Percentiles rank a stretch among this genome's conserved stretches.
These are phyloP conservation scores for Naumovozyma castellii DNA, from an alignment of 805 yeast genomes.

Conservation along the genomic window DNA sequence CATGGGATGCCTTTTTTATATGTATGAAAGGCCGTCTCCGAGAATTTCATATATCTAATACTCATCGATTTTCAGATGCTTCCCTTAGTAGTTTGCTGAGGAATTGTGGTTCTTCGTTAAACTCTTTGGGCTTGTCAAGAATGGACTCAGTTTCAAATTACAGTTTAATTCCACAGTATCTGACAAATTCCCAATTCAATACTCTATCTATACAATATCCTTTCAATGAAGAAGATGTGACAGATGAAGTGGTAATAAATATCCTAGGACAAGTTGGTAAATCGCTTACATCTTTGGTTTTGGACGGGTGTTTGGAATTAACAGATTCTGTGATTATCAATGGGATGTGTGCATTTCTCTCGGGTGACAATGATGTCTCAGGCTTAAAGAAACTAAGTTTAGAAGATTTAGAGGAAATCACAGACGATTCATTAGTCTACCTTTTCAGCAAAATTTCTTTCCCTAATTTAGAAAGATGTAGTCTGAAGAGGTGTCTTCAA, in stretches of 20 bases:
- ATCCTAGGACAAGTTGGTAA: constrained; percentile 55
- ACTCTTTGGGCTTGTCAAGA: constrained; percentile 51
- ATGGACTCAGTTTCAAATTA: constrained; percentile 65
- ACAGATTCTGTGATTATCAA: constrained; percentile 54
- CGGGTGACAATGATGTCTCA: constrained; percentile 18
- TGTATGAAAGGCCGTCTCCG: constrained; percentile 43
- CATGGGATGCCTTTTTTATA: constrained; percentile 74
- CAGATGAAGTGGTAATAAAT: constrained; percentile 57
- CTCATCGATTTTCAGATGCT: constrained; percentile 70
- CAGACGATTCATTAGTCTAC: constrained; percentile 54
- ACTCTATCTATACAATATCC: constrained; percentile 65
- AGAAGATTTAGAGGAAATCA: constrained; percentile 49
- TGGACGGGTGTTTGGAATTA: constrained; percentile 67
- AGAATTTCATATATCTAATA: constrained; percentile 59
- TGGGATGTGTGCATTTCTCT: constrained; percentile 52
- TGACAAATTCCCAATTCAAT: constrained; percentile 37
- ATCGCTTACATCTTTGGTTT: constrained; percentile 43
- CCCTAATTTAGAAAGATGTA: constrained; percentile 50
- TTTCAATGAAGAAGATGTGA: constrained; percentile 49
- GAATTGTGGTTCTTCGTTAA: constrained; percentile 47
- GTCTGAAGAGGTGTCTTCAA: constrained; percentile 55
- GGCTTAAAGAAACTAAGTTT: constrained; percentile 49
- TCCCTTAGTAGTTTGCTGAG: constrained; percentile 55
- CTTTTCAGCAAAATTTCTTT: constrained; percentile 43
- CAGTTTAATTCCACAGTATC: constrained; percentile 54